Evolutionary conservation across 495 filamentous ascomycete species (phyloP).

Genomic region (Penicillium dipodomyicola): DNA sequence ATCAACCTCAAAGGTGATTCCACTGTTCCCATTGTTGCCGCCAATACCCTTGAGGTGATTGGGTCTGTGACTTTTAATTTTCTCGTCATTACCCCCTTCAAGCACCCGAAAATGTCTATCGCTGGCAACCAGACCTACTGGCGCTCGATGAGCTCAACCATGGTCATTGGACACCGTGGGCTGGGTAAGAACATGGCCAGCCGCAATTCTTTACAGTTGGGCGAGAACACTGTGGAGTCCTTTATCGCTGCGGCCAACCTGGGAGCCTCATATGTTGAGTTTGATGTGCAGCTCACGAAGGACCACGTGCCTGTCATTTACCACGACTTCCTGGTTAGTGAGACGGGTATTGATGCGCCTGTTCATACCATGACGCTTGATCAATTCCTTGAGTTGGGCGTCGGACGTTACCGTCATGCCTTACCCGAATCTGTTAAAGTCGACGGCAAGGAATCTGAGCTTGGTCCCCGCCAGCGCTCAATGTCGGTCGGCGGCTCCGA

Average conservation of each 20-base stretch:
- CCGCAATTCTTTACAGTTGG: slow-evolving; percentile 83
- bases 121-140: slow-evolving; percentile 91
- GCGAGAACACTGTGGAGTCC: slow-evolving; percentile 91
- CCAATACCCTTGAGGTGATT: slow-evolving; percentile 80
- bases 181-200: slow-evolving; percentile 86
- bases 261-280: slow-evolving; percentile 88
- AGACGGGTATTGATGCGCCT: slow-evolving; percentile 96
- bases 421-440: slow-evolving; percentile 18
- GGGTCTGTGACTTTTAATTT: slow-evolving; percentile 96
- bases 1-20: slow-evolving; percentile 92
- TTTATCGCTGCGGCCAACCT: slow-evolving; percentile 95
- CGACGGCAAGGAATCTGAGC: slow-evolving; percentile 16
- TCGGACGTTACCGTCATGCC: slow-evolving; percentile 27
- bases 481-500: slow-evolving; percentile 57
- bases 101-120: slow-evolving; percentile 88
- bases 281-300: slow-evolving; percentile 96
- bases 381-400: slow-evolving; percentile 83
- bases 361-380: slow-evolving; percentile 94
- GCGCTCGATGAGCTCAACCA: slow-evolving; percentile 77
- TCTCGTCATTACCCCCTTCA: slow-evolving; percentile 89
- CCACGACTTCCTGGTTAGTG: slow-evolving; percentile 97
- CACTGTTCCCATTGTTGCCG: slow-evolving; percentile 84
- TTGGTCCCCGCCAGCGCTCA: slow-evolving; percentile 44
- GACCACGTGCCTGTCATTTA: slow-evolving; percentile 99
- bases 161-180: slow-evolving; percentile 91